Percentiles rank a stretch among this genome's conserved stretches.
Evolutionary conservation across 1,284 basidiomycete species (phyloP).

Genomic region (Tausonia pullulans): DNA sequence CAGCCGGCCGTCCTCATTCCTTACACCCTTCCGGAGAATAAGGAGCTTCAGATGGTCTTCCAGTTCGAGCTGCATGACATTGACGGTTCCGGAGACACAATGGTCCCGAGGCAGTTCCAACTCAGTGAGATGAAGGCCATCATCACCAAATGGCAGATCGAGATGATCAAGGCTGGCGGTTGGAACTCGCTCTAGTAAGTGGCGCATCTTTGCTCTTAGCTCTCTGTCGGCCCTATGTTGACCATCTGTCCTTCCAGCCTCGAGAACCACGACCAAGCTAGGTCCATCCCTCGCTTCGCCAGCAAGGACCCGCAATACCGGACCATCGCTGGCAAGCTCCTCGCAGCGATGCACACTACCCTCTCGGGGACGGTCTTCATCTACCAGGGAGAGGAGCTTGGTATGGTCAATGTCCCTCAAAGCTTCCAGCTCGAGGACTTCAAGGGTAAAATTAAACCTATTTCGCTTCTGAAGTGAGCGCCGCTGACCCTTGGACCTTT

Average conservation of each 20-base stretch:
- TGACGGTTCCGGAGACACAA: constrained; percentile 32
- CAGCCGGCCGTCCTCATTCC: constrained; percentile 42
- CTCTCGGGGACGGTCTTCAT: constrained; percentile 58
- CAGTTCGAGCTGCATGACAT: constrained; percentile 44
- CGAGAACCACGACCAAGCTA: constrained; percentile 46
- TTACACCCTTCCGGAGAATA: constrained; percentile 50
- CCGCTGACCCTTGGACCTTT: too few species aligned
- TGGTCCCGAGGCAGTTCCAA: constrained; percentile 43
- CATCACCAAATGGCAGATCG: constrained; percentile 50
- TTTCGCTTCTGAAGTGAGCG: too few species aligned
- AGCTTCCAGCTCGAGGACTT: too few species aligned
- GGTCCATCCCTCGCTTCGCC: constrained; percentile 54
- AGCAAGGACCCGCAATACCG: constrained; percentile 49
- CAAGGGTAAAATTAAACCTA: too few species aligned
- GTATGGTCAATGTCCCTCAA: constrained; percentile 52
- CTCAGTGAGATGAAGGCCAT: constrained; percentile 48
- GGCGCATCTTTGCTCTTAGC: constrained; percentile 5
- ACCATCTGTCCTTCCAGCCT: constrained; percentile 16
- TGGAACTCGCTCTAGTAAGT: constrained; percentile 43
- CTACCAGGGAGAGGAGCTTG: constrained; percentile 64
- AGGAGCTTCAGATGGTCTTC: constrained; percentile 48
- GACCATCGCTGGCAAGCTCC: constrained; percentile 48
- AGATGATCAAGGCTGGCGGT: constrained; percentile 46
- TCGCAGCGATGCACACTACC: constrained; percentile 50
- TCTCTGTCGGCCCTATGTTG: constrained; percentile 20